Conservation (phyloP, 148 eudicot species). For the Spergularia marina region DNA sequence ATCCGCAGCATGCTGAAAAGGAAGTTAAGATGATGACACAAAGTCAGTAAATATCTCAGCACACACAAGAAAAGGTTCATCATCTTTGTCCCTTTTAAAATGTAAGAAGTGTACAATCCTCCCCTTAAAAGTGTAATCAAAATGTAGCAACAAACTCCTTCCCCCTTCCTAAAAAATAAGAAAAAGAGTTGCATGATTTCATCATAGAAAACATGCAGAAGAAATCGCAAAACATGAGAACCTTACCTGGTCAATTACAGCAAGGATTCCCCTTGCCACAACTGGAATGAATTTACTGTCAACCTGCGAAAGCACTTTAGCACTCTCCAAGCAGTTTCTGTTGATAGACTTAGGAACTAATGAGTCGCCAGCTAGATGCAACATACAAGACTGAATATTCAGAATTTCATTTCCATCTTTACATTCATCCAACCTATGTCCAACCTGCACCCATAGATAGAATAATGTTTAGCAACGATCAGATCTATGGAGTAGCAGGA, state of each 20-base stretch:
- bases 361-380: slow-evolving; percentile 63
- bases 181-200: background rate
- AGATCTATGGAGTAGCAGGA: background rate
- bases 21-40: slow-evolving; percentile 14
- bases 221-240: slow-evolving; percentile 15
- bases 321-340: slow-evolving; percentile 53
- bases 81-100: too few relatives aligned
- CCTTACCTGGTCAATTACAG: slow-evolving; percentile 87
- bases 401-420: slow-evolving; percentile 51
- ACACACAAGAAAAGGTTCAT: background rate
- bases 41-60: slow-evolving; percentile 7
- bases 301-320: slow-evolving; percentile 80
- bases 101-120: background rate
- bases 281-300: slow-evolving; percentile 94
- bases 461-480: slow-evolving; percentile 4
- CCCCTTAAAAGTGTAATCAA: background rate
- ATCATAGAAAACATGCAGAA: slow-evolving; percentile 8
- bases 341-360: slow-evolving; percentile 75
- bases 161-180: background rate
- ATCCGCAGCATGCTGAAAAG: slow-evolving; percentile 96
- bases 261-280: slow-evolving; percentile 69
- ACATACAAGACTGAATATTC: slow-evolving; percentile 57
- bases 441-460: slow-evolving; percentile 38
- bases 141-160: background rate
- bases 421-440: slow-evolving; percentile 25